Conservation (phyloP, 495 filamentous ascomycete species). For the Astrocystis sublimbata region DNA sequence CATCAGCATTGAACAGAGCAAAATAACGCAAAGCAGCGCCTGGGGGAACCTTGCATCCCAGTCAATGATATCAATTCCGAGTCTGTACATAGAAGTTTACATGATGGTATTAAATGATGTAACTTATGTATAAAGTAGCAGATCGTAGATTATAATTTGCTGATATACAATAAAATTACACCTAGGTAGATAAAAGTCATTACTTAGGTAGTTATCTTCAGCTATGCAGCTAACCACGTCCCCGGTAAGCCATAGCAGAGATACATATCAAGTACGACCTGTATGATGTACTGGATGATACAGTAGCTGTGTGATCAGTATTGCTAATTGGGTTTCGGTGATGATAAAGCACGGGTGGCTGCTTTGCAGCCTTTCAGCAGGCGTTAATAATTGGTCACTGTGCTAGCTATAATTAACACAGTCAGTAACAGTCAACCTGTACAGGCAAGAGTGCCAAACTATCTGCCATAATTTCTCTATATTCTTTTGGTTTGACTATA, state of each 20-base stretch:
- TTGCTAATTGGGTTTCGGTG: neutral
- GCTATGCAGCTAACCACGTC: conserved; percentile 12
- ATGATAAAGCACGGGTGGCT: neutral
- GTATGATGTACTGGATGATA: neutral
- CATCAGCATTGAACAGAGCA: neutral
- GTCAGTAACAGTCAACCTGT: no score
- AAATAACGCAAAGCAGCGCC: neutral
- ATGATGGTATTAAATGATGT: neutral
- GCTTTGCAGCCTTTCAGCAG: neutral
- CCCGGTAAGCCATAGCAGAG: conserved; percentile 3
- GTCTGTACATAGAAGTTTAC: no score
- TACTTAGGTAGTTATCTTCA: conserved; percentile 1
- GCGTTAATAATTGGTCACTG: no score
- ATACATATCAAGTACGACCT: neutral
- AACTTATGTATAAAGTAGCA: neutral
- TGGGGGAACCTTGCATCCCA: neutral
- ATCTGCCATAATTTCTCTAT: no score
- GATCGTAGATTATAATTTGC: neutral
- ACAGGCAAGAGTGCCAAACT: no score
- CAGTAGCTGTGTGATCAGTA: neutral
- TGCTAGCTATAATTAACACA: no score
- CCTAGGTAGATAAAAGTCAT: neutral
- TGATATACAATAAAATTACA: conserved; percentile 4
- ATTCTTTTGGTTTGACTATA: no score
- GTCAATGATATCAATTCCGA: no score